Percentiles rank a stretch among this genome's conserved stretches.
phyloP scores from a whole-genome alignment of 2,329 filamentous ascomycete species.

The Cordyceps fumosorosea region DNA sequence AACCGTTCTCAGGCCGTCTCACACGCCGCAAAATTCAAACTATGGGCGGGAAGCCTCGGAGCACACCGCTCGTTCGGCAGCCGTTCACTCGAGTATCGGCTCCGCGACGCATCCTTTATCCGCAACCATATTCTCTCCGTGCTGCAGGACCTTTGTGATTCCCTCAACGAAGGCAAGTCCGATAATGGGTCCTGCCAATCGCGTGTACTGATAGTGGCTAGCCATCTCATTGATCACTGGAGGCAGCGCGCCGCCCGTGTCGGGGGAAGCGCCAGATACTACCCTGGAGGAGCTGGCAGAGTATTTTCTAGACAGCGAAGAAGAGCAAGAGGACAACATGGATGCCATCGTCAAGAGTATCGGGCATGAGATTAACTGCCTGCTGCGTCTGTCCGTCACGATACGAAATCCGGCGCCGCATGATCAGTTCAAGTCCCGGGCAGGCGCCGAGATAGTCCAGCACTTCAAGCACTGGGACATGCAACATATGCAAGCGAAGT shows the following conservation, averaged over 20 bases:
- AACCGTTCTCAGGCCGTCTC: background rate
- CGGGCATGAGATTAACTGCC: constrained; percentile 2
- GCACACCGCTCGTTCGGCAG: constrained; percentile 15
- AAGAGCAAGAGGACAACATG: background rate
- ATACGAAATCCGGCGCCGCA: constrained; percentile 10
- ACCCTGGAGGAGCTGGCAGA: background rate
- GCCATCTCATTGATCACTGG: background rate
- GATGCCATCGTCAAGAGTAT: background rate
- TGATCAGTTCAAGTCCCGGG: constrained; percentile 9
- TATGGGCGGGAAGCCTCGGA: constrained; percentile 19
- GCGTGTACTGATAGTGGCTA: background rate
- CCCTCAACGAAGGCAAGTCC: background rate
- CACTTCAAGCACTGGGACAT: constrained; percentile 2
- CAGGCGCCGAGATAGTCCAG: background rate
- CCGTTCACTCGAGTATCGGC: constrained; percentile 19
- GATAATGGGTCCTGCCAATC: background rate
- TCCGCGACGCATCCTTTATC: constrained; percentile 19
- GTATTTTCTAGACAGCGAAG: background rate
- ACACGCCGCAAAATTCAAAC: constrained; percentile 14
- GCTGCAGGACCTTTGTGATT: background rate
- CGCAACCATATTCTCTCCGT: constrained; percentile 12
- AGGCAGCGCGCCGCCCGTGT: background rate
- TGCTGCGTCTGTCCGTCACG: constrained; percentile 10
- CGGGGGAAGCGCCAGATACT: background rate
- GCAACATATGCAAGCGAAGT: background rate